A percentile compares a stretch with the other conserved stretches of the same genome.
phyloP scores from a whole-genome alignment of 2,329 filamentous ascomycete species.

The Lasiodiplodia theobromae region DNA sequence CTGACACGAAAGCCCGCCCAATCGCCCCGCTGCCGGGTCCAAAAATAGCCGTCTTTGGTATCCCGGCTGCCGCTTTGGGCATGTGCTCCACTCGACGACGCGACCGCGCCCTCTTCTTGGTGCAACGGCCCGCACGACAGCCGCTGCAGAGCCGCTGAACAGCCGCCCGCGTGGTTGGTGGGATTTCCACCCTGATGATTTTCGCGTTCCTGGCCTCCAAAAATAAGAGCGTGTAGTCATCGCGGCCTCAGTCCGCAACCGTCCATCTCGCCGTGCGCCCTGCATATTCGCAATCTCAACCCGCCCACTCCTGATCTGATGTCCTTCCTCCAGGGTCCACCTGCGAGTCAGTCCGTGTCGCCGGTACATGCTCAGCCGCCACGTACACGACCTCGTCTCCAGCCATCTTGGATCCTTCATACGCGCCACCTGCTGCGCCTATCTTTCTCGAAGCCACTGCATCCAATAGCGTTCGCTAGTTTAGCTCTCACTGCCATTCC shows the following conservation, averaged over 20 bases:
- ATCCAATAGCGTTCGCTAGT: not conserved
- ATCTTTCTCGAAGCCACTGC: not conserved
- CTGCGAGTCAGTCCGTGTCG: not conserved
- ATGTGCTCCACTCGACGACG: constrained; percentile 8
- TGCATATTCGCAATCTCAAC: not conserved
- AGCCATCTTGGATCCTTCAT: not conserved
- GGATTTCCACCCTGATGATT: constrained; percentile 1
- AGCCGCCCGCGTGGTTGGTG: constrained; percentile 2
- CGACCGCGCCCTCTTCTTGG: not conserved
- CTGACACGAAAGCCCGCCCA: constrained; percentile 3
- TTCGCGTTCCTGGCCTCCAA: not conserved
- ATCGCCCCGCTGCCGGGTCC: constrained; percentile 8
- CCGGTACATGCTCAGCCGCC: not conserved
- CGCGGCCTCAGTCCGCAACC: not conserved
- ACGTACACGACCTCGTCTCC: not conserved
- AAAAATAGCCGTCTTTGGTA: constrained; percentile 19
- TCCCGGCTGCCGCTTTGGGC: not conserved
- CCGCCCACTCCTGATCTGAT: not conserved
- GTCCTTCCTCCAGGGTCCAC: not conserved
- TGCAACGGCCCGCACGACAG: constrained; percentile 9
- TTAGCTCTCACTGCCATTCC: not conserved
- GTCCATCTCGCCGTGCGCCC: constrained; percentile 5
- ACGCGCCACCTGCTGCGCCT: not conserved
- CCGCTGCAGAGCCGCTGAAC: not conserved
- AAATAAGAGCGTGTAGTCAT: constrained; percentile 19